phyloP scores from a whole-genome alignment of 441 rosid genomes.

The Brassica balearica region DNA sequence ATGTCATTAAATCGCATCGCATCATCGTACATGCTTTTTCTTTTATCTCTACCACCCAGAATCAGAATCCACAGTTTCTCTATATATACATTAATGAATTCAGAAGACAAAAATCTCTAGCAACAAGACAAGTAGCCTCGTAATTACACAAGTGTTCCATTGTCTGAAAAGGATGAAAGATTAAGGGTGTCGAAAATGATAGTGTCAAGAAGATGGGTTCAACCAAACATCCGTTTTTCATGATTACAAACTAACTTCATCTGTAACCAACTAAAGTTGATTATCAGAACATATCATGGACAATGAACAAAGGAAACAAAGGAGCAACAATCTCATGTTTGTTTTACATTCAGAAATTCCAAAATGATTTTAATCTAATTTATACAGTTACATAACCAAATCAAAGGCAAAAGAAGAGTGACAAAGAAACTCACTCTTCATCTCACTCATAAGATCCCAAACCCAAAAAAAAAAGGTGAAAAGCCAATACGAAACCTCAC shows the following conservation, averaged over 20 bases:
- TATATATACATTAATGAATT: too few species aligned
- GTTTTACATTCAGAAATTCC: not conserved
- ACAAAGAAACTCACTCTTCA: constrained; percentile 35
- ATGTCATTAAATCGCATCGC: too few species aligned
- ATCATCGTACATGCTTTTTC: too few species aligned
- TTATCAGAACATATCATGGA: not conserved
- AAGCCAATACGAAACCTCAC: constrained; percentile 28
- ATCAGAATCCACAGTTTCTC: too few species aligned
- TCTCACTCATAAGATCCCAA: constrained; percentile 34
- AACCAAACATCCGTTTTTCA: not conserved
- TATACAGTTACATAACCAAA: not conserved
- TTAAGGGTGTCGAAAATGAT: not conserved
- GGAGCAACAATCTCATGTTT: not conserved
- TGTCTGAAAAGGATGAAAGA: not conserved
- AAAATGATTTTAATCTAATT: not conserved
- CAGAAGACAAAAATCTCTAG: too few species aligned
- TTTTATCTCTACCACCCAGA: too few species aligned
- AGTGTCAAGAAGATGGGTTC: not conserved
- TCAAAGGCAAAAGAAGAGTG: constrained; percentile 22
- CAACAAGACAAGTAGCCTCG: too few species aligned
- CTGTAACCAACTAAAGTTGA: not conserved
- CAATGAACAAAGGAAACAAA: constrained; percentile 12
- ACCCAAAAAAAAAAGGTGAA: not conserved
- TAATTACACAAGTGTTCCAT: too few species aligned
- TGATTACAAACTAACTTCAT: not conserved